Base-by-base conservation (phyloP, 192 early-diverging fungal species). In the Umbelopsis isabellina region DNA sequence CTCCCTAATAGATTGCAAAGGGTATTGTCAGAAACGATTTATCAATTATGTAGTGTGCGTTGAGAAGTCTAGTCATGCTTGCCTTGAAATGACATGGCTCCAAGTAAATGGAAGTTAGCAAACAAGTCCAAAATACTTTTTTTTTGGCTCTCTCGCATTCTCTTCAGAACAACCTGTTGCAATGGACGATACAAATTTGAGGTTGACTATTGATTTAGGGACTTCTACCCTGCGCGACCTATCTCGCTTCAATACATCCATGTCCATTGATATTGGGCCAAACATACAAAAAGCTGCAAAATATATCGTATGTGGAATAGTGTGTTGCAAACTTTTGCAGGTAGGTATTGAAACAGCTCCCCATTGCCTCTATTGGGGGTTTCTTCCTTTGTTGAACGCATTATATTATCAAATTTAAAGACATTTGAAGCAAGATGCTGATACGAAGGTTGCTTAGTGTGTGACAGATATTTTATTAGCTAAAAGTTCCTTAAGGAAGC, bases 401-500 rank as follows among this genome's bases (percentile, higher is more conserved):
- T 18, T 35, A 61, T 12, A 25, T 6, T 2, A 25, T 52, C 22
- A 52, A 25, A 27, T 25, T 21, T 25, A 52, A 11, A 27, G 7
- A 23, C 25, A 10, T 52, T 52, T 12, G 27, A 16, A 16, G 23
- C 13, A 8, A 25, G 30, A 33, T 61, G 55, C 37, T 41, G 37
- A 41, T 5, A 10, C 37, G 37, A 41, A 41, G 37, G 37, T 10
- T 41, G 37, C 37, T 61, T 61, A 61, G 55, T 61, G 55, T 61
- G 27, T 61, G 13, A 61, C 55, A 33, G 23, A 61, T 27, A 22
- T 61, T 61, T 61, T 61, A 61, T 33, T 61, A 30, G 55, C 55
- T 13, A 61, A n/a, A 4, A n/a, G 27, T n/a, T 27, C 55, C 3
- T 35, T 30, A 61, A 61, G 55, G n/a, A 61, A 61, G 33, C 12